These are phyloP conservation scores for Anthracocystis walkeri DNA, from an alignment of 1,284 basidiomycete species.

Conservation along the genomic window DNA sequence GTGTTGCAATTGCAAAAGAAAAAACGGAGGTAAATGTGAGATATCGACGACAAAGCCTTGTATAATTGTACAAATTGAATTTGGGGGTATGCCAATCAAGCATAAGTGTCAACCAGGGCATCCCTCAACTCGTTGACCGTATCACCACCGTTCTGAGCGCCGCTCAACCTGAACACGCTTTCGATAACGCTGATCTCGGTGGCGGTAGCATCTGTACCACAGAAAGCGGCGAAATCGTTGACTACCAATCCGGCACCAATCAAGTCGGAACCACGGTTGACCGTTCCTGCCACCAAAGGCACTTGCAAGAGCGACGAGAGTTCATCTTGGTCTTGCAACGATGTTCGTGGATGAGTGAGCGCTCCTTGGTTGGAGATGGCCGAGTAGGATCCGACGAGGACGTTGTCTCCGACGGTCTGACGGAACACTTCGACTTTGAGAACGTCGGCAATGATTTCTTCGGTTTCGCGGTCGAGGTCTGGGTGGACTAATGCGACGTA, in stretches of 20 bases:
- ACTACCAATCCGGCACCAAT: slow-evolving; percentile 97
- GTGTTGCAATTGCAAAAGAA: too few relatives aligned
- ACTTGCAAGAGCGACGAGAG: slow-evolving; percentile 93
- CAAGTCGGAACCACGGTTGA: slow-evolving; percentile 97
- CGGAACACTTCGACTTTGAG: slow-evolving; percentile 99
- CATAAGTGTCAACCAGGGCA: slow-evolving; percentile 68
- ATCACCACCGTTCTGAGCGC: slow-evolving; percentile 52
- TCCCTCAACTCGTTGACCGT: slow-evolving; percentile 66
- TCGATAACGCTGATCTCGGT: slow-evolving; percentile 99
- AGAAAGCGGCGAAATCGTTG: slow-evolving; percentile 98
- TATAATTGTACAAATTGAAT: slow-evolving; percentile 1
- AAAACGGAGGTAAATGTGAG: too few relatives aligned
- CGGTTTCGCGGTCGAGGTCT: slow-evolving; percentile 97
- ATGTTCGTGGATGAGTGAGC: slow-evolving; percentile 96
- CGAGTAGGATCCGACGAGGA: slow-evolving; percentile 95
- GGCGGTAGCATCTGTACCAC: slow-evolving; percentile 77
- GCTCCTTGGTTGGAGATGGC: slow-evolving; percentile 96
- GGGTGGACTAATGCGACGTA: slow-evolving; percentile 73
- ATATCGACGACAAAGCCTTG: too few relatives aligned
- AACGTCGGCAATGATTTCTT: slow-evolving; percentile 99
- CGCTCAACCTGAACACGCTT: slow-evolving; percentile 80
- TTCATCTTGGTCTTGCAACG: slow-evolving; percentile 96
- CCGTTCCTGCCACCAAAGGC: slow-evolving; percentile 94
- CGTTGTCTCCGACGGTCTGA: slow-evolving; percentile 96
- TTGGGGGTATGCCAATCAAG: slow-evolving; percentile 23